Base-by-base conservation (phyloP, 2,329 filamentous ascomycete genomes). In the Venturia nashicola region DNA sequence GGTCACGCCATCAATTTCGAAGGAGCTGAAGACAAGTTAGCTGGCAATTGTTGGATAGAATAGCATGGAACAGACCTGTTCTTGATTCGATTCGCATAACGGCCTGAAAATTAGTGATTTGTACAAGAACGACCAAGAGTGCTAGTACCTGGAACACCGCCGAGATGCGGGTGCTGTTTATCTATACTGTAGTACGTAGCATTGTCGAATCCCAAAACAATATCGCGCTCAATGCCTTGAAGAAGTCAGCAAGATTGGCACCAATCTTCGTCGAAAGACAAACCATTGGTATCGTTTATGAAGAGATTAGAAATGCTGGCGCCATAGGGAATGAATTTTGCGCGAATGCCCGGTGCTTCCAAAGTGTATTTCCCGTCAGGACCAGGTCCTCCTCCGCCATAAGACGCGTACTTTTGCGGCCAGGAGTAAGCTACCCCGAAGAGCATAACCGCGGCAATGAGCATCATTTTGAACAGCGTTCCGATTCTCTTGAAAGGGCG, bases 21-120 rank as follows among this genome's bases (percentile, higher is more conserved):
- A 90, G 6, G 82, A 86, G 73, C 83, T 86, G 78, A 46, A n/a
- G 14, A 34, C 1, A 61, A 18, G 6, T 46, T n/a, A 43, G n/a
- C 23, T 42, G 36, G 39, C 5, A 43, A 20, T n/a, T 7, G 23
- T 42, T 14, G 9, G 20, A 14, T n/a, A 6, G 40, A 8, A 55
- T 18, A 63, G 36, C 23, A 59, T 59, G 34, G 27, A n/a, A 44
- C 39, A 4, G 23, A 64, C 62, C 54, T 61, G 40, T 91, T 91
- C 79, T 84, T 85, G 78, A 91, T 91, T 67, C 89, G 86, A 74
- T 92, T 92, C 65, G 89, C 89, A 72, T 92, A 92, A 64, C 89
- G 85, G 59, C 75, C 73, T 72, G 54, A 18, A n/a, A 43, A 51
- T 64, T 34, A 36, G 39, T 44, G 16, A 39, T 27, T 39, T 42